Evolutionary conservation across 805 yeast species (phyloP).

Genomic region (Clavispora asparagi): DNA sequence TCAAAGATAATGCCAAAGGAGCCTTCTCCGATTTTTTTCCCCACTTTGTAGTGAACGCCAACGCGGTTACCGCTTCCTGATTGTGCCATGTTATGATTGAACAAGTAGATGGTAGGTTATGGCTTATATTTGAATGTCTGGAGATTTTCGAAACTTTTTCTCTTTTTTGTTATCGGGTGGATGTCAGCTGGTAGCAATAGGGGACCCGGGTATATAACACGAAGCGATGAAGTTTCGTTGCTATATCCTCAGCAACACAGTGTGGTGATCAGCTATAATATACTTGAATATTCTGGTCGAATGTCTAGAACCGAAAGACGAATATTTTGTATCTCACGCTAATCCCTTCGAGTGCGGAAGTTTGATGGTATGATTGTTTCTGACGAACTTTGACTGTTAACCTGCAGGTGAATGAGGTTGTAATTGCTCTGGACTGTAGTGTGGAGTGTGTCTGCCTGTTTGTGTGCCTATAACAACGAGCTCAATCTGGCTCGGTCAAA

Average conservation of each 20-base stretch:
- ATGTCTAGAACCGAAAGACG: background rate
- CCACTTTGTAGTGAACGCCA: constrained; percentile 94
- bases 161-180: background rate
- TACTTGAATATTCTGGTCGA: background rate
- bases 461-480: too few species aligned
- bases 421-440: background rate
- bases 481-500: too few species aligned
- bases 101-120: background rate
- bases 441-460: background rate
- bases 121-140: background rate
- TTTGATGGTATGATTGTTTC: background rate
- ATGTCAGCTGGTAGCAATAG: background rate
- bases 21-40: constrained; percentile 97
- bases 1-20: constrained; percentile 97
- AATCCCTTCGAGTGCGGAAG: background rate
- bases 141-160: background rate
- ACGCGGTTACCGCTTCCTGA: constrained; percentile 58
- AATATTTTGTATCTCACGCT: background rate
- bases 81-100: constrained; percentile 25
- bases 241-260: background rate
- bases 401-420: background rate
- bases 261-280: background rate
- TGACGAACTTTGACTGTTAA: background rate
- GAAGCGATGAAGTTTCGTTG: background rate
- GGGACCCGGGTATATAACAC: background rate